These are phyloP conservation scores for Salix exigua DNA, from an alignment of 345 rosid genomes.

Conservation along the genomic window DNA sequence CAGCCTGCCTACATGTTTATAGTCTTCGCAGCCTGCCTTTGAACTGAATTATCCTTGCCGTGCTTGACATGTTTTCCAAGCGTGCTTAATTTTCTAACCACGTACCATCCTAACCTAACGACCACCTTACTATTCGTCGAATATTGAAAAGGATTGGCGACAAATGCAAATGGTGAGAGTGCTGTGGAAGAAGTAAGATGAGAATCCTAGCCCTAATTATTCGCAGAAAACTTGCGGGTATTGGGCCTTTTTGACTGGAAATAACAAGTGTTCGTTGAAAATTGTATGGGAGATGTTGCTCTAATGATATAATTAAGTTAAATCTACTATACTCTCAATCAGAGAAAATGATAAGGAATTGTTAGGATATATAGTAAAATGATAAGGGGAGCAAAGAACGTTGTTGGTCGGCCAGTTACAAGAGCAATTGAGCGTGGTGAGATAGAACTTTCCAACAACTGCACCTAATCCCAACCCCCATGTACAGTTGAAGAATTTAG, in stretches of 20 bases:
- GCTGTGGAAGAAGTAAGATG: neutral
- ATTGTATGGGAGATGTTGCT: neutral
- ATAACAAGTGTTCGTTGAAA: neutral
- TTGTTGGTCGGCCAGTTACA: conserved; percentile 5
- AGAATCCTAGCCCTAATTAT: neutral
- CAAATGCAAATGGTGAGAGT: no score
- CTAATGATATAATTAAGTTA: neutral
- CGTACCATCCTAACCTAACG: neutral
- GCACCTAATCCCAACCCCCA: conserved; percentile 34
- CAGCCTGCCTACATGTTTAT: neutral
- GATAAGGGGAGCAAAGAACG: neutral
- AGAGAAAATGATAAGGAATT: no score
- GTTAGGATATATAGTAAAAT: no score
- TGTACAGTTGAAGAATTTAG: conserved; percentile 18
- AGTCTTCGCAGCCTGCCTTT: neutral
- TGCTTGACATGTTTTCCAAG: conserved; percentile 8
- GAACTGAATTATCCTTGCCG: neutral
- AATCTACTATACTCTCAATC: neutral
- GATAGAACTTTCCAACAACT: conserved; percentile 33
- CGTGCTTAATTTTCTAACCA: neutral
- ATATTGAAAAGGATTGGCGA: neutral
- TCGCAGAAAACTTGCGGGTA: neutral
- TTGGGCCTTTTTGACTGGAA: no score
- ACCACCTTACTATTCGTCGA: neutral
- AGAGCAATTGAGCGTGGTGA: neutral